These are phyloP conservation scores for Zygosaccharomyces pseudorouxii DNA, from an alignment of 805 yeast genomes.

Conservation along the genomic window DNA sequence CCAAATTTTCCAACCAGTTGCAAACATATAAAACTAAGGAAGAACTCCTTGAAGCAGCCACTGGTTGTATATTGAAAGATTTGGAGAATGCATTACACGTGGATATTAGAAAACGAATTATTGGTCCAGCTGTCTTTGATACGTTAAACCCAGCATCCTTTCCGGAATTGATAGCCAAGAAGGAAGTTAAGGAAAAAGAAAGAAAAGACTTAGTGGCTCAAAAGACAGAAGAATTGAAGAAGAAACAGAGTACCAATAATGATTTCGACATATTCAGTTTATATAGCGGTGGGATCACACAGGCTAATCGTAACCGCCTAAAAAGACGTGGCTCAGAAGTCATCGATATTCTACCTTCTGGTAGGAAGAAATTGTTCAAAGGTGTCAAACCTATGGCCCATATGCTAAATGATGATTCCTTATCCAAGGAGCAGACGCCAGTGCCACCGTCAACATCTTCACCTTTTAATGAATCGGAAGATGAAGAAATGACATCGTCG, in stretches of 20 bases:
- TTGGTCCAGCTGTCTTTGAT: slow-evolving; percentile 65
- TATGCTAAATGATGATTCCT: slow-evolving; percentile 28
- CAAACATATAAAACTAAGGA: slow-evolving; percentile 20
- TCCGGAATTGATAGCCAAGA: slow-evolving; percentile 44
- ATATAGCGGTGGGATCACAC: slow-evolving; percentile 20
- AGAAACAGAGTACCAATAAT: slow-evolving; percentile 29
- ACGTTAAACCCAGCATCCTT: slow-evolving; percentile 54
- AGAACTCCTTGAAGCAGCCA: slow-evolving; percentile 54
- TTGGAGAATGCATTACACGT: slow-evolving; percentile 57
- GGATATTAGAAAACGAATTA: slow-evolving; percentile 67
- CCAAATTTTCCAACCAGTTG: not conserved
- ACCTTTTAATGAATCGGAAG: slow-evolving; percentile 14
- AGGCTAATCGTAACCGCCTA: slow-evolving; percentile 4
- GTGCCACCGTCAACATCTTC: slow-evolving; percentile 9
- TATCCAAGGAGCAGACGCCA: slow-evolving; percentile 24
- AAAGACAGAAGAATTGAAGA: slow-evolving; percentile 23
- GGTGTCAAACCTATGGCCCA: slow-evolving; percentile 30
- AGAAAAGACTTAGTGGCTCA: slow-evolving; percentile 17
- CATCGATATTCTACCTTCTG: slow-evolving; percentile 9
- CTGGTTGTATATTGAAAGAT: slow-evolving; percentile 54
- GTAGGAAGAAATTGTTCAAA: slow-evolving; percentile 15
- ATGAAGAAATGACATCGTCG: slow-evolving; percentile 11
- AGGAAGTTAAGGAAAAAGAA: slow-evolving; percentile 30
- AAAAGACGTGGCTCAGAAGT: slow-evolving; percentile 19
- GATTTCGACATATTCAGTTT: slow-evolving; percentile 37